Conservation (phyloP, 805 yeast species). For the Schwanniomyces polymorphus region DNA sequence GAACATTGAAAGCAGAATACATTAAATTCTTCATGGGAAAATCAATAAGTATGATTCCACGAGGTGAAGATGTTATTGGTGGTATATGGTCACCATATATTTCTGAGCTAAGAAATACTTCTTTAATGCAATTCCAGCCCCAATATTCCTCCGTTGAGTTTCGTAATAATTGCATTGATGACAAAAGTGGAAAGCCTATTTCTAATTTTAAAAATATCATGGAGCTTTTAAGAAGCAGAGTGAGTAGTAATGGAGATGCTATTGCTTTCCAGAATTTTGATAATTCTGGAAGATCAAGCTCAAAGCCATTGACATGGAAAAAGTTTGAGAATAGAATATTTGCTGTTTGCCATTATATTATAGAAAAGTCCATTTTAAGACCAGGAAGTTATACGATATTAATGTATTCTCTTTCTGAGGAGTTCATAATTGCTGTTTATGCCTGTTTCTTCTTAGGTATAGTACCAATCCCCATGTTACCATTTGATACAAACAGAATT, state of each 20-base stretch:
- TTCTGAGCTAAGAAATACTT: slow-evolving; percentile 61
- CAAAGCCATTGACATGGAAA: slow-evolving; percentile 62
- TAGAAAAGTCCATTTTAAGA: slow-evolving; percentile 60
- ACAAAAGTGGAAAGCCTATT: slow-evolving; percentile 70
- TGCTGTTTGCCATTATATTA: slow-evolving; percentile 69
- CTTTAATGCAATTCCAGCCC: slow-evolving; percentile 61
- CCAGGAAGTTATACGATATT: slow-evolving; percentile 76
- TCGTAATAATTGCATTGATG: slow-evolving; percentile 74
- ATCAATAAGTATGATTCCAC: slow-evolving; percentile 64
- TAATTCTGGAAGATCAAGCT: slow-evolving; percentile 30
- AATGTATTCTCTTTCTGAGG: slow-evolving; percentile 86
- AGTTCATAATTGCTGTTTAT: slow-evolving; percentile 74
- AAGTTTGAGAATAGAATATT: slow-evolving; percentile 76
- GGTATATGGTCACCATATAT: slow-evolving; percentile 84
- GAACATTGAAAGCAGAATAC: slow-evolving; percentile 74
- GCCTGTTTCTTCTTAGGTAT: slow-evolving; percentile 86
- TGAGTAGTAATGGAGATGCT: slow-evolving; percentile 71
- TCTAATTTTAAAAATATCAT: slow-evolving; percentile 70
- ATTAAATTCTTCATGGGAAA: slow-evolving; percentile 74
- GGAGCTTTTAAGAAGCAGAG: slow-evolving; percentile 78
- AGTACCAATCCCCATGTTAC: slow-evolving; percentile 73
- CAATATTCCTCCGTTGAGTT: slow-evolving; percentile 84
- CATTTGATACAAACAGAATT: slow-evolving; percentile 63
- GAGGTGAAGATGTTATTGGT: slow-evolving; percentile 73
- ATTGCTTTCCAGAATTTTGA: slow-evolving; percentile 62